phyloP scores from a whole-genome alignment of 495 filamentous ascomycete species.

The Neurospora sublineolata region DNA sequence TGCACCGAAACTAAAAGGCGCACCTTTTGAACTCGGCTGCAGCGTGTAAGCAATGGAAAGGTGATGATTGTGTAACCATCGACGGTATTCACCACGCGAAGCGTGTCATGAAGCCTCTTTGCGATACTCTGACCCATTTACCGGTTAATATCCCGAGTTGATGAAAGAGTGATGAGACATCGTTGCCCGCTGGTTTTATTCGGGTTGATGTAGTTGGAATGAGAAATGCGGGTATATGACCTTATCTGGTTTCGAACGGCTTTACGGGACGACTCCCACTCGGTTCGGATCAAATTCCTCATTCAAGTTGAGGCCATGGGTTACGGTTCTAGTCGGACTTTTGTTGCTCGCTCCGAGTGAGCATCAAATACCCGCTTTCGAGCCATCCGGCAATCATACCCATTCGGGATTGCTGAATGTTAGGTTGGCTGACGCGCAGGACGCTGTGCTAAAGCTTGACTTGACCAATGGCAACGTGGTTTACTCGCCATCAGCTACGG shows the following conservation, averaged over 20 bases:
- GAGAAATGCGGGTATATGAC: background rate
- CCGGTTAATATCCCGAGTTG: background rate
- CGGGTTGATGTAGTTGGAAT: background rate
- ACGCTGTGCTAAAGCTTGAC: background rate
- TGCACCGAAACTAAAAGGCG: background rate
- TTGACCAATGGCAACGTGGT: background rate
- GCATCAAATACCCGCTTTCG: background rate
- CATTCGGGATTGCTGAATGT: background rate
- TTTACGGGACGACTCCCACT: background rate
- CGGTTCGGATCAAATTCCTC: background rate
- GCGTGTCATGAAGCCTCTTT: background rate
- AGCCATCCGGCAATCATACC: background rate
- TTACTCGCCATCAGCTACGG: background rate
- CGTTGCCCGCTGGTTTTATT: background rate
- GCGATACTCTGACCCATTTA: background rate
- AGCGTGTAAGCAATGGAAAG: background rate
- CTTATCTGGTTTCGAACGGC: background rate
- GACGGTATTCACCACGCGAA: slow-evolving; percentile 4
- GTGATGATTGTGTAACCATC: slow-evolving; percentile 4
- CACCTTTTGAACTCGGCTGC: background rate
- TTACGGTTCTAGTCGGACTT: background rate
- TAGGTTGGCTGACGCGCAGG: background rate
- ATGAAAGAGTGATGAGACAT: background rate
- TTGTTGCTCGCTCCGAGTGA: background rate
- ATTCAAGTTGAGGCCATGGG: background rate